Base-by-base conservation (phyloP, 139 green algal species). In the Klebsormidium nitens region DNA sequence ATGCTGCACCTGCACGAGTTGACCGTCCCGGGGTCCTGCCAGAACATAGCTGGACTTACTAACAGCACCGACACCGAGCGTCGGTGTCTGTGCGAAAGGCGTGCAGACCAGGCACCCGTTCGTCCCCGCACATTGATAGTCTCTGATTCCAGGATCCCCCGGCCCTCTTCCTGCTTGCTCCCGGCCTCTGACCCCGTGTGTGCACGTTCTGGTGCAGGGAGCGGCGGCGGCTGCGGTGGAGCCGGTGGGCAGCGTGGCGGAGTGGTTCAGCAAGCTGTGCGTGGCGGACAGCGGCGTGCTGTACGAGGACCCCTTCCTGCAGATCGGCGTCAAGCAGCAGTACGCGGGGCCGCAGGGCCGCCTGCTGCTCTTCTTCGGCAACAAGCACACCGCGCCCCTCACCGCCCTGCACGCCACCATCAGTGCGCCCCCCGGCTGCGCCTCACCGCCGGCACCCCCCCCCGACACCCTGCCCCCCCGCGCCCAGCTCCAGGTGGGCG, bases 291-390 rank as follows among this genome's bases (percentile, higher is more conserved):
- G 76, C 38, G 93, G 93, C 36, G 82, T 98, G 37, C 79, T 98
- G 55, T 98, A 97, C 61, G 91, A 98, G 82, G 93, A 98, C 81
- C 70, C 85, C 37, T 86, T 89, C 73, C 57, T 98, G 17, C 83
- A 92, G 81, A 78, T 94, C 8, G 93, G 92, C 5, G 17, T 97
- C 61, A 96, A 98, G 77, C 68, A 58, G 6, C 61, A 84, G 26
- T 92, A 83, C 66, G 40, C 75, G 34, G 75, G 80, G 29, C 71
- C 65, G 14, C 50, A 70, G 3, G 89, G 85, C 34, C 67, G 83
- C 46, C 31, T 96, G 23, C 44, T 71, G 36, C 80, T 97, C 2
- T 97, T 90, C 77, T 44, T 96, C 6, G 92, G 92, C 64, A 97
- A 97, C 85, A 97, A 97, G 85, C 32, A 57, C 5, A 36, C 49